Evolutionary conservation across 2,329 filamentous ascomycete species (phyloP), one percentile per base, ranked within the genome.

Genomic region (Beauveria sp.): DNA sequence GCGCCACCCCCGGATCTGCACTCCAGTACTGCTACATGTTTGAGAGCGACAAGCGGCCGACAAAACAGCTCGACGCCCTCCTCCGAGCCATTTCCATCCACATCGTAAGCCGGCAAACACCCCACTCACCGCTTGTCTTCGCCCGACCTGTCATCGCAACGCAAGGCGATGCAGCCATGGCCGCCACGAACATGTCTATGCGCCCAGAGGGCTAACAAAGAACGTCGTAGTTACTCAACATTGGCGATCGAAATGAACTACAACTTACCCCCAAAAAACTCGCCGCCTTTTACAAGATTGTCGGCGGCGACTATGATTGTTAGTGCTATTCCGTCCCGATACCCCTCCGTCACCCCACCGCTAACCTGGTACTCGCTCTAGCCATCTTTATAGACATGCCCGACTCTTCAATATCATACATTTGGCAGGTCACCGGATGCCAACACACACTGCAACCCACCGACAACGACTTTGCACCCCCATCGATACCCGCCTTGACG

Each of bases 371-470:
- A 16, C 61, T 64, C 67, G 58, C 24, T 55, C 63, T 66, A 85
- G 83, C 81, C 26, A 83, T 97, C 59, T 97, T 97, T 72, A 79
- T 93, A 47, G 81, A 87, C 3, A 90, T 89, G 40, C 86, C 89
- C 22, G 77, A 87, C 63, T 78, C 85, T 43, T 87, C 88, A 48
- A 86, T 99, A 64, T 94, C 92, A 30, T 96, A 91, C 76, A 94
- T 97, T 65, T 97, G 96, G 80, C 89, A 91, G 69, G 90, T 90
- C 8, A 84, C 96, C 56, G 94, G 93, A 67, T 97, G 93, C 72
- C 89, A 92, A 68, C 93, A 97, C 75, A 87, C 86, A 55, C 80
- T 61, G 2, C 90, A 96, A 66, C 91, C 91, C 1, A 84, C 84
- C 53, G 83, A 85, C 44, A 82, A 87, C 67, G 84, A 90, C 64